Evolutionary conservation across 768 basidiomycete species (phyloP).

Genomic region (Piloderma croceum): DNA sequence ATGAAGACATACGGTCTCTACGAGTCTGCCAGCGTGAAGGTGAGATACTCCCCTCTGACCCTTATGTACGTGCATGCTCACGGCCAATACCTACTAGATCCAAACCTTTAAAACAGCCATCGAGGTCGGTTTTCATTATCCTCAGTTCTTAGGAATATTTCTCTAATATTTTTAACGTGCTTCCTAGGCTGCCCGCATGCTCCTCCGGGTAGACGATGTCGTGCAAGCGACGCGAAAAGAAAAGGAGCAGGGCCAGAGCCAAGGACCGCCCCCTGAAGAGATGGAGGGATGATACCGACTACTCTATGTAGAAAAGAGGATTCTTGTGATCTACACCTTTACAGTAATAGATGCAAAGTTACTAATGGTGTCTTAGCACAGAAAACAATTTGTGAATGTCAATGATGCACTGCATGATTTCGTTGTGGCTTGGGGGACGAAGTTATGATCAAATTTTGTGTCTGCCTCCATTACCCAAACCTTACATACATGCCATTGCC

Average conservation of each 20-base stretch:
- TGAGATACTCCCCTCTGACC: slow-evolving; percentile 19
- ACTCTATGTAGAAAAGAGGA: no score
- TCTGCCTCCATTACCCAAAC: no score
- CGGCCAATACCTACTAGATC: slow-evolving; percentile 41
- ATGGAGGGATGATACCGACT: slow-evolving; percentile 48
- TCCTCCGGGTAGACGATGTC: slow-evolving; percentile 91
- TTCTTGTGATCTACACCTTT: no score
- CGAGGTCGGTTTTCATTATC: slow-evolving; percentile 47
- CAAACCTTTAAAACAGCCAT: slow-evolving; percentile 97
- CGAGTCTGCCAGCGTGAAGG: slow-evolving; percentile 95
- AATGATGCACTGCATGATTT: no score
- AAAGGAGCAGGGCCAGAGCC: slow-evolving; percentile 45
- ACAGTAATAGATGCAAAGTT: no score
- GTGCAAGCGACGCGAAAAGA: slow-evolving; percentile 85
- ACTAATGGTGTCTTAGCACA: no score
- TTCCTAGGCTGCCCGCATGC: slow-evolving; percentile 74
- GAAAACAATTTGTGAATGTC: no score
- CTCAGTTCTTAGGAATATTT: neutral
- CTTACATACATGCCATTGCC: no score
- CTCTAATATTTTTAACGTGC: slow-evolving; percentile 1
- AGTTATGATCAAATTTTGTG: no score
- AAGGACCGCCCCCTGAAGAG: slow-evolving; percentile 50
- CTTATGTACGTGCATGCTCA: neutral
- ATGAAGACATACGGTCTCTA: slow-evolving; percentile 94
- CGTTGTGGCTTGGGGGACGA: no score